Base-by-base conservation (phyloP, 345 rosid species). In the Noccaea bulbosa region DNA sequence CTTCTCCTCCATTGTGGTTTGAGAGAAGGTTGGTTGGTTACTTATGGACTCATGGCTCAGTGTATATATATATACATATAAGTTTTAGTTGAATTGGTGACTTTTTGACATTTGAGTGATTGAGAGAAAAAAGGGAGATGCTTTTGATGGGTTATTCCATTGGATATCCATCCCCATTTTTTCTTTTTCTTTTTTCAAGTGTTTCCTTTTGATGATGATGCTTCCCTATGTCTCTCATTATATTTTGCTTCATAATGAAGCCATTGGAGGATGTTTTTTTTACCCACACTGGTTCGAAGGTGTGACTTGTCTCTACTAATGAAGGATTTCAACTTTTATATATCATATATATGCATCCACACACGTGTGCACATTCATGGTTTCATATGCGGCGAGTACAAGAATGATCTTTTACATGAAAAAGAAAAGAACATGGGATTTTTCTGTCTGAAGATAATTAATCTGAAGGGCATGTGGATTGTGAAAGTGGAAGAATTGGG, bases 71-170 rank as follows among this genome's bases (percentile, higher is more conserved):
- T 73, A 61, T 50, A 50, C 55, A 50, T 61, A 60, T n/a, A 32
- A 49, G 8, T 15, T 65, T 47, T 47, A 56, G 20, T 41, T 41
- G n/a, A 44, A 74, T 5, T 47, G 27, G 33, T 34, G 62, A 50
- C 61, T 14, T 73, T 48, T 65, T 73, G 77, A 73, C 45, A 40
- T 57, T 65, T 38, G 70, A 63, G 70, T 54, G 57, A 46, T 37
- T 37, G 44, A 48, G 34, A 20, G 44, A 40, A 56, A 66, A 39
- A 35, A 27, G 5, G n/a, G 11, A 74, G 78, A 74, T 74, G 78
- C 78, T 60, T 60, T 67, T 51, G 10, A 58, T 67, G 69, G 73
- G 49, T 74, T 67, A 74, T 74, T 67, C 78, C 50, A 67, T 2
- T 52, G 78, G 73, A 74, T 74, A 74, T 74, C 78, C 78, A 60